A percentile compares a stretch with the other conserved stretches of the same genome.
Evolutionary conservation across 169 alveolate genomes (phyloP).

Genomic region (Perkinsus marinus): DNA sequence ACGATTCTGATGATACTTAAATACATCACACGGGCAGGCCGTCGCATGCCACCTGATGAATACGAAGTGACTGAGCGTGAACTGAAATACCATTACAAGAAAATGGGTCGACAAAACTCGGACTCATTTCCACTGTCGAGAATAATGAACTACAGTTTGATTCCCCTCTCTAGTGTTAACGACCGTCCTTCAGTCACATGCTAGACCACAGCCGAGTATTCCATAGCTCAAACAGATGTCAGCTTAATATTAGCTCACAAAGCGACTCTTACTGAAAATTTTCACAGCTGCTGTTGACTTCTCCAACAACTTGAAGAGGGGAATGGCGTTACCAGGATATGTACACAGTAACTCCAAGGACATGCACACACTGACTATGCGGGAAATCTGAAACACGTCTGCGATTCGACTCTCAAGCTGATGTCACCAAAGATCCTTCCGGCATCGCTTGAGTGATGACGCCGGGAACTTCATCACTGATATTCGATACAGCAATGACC

Average conservation of each 20-base stretch:
- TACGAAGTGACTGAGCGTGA: too few relatives aligned
- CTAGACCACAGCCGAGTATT: too few relatives aligned
- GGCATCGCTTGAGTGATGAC: not conserved
- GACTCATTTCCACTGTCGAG: too few relatives aligned
- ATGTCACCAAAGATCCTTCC: not conserved
- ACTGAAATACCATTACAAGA: too few relatives aligned
- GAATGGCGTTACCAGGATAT: not conserved
- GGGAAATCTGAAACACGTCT: not conserved
- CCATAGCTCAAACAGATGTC: too few relatives aligned
- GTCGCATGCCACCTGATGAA: not conserved
- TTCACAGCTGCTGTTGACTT: not conserved
- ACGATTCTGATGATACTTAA: not conserved
- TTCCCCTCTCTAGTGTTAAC: too few relatives aligned
- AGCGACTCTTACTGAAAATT: not conserved
- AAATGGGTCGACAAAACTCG: too few relatives aligned
- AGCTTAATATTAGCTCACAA: too few relatives aligned
- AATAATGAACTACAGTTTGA: too few relatives aligned
- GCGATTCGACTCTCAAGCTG: not conserved
- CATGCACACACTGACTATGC: not conserved
- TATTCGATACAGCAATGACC: not conserved
- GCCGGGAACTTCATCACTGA: not conserved
- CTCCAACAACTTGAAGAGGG: not conserved
- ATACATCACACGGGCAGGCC: not conserved
- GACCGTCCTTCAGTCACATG: too few relatives aligned
- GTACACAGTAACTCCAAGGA: not conserved